Conservation (phyloP, 2,329 filamentous ascomycete genomes). For the Fusarium udum region DNA sequence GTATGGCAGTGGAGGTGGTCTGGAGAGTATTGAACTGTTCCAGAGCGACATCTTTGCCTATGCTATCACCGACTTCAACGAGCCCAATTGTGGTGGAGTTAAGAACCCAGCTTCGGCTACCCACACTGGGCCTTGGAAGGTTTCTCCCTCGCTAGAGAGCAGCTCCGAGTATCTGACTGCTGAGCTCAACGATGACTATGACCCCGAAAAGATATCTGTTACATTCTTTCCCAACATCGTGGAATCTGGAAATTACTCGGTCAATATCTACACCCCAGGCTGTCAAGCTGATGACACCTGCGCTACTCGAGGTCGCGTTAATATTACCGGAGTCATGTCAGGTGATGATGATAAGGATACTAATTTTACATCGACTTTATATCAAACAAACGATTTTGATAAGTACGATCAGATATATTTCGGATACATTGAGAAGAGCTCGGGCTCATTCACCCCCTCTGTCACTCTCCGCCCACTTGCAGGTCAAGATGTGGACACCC, state of each 20-base stretch:
- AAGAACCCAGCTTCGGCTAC: slow-evolving; percentile 71
- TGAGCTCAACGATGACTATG: slow-evolving; percentile 64
- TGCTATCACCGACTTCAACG: slow-evolving; percentile 87
- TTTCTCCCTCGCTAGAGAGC: slow-evolving; percentile 73
- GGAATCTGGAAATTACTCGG: slow-evolving; percentile 89
- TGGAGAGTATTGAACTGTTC: slow-evolving; percentile 87
- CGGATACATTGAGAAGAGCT: slow-evolving; percentile 81
- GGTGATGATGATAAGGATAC: slow-evolving; percentile 54
- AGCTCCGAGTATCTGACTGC: slow-evolving; percentile 81
- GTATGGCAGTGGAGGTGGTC: slow-evolving; percentile 85
- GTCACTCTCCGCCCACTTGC: slow-evolving; percentile 79
- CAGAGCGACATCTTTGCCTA: slow-evolving; percentile 87
- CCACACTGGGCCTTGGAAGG: slow-evolving; percentile 77
- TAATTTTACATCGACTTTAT: slow-evolving; percentile 71
- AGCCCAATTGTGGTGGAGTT: slow-evolving; percentile 78
- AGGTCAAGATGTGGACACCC: slow-evolving; percentile 67
- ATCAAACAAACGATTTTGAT: slow-evolving; percentile 94
- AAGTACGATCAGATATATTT: slow-evolving; percentile 95
- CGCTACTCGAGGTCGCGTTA: slow-evolving; percentile 78
- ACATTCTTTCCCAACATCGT: slow-evolving; percentile 85
- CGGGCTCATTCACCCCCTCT: slow-evolving; percentile 77
- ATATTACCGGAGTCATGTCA: slow-evolving; percentile 78
- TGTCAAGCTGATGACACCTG: slow-evolving; percentile 85
- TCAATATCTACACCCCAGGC: slow-evolving; percentile 92
- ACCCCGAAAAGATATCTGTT: slow-evolving; percentile 71